Base-by-base conservation (phyloP, 768 basidiomycete genomes). In the Daedaleopsis sinensis region DNA sequence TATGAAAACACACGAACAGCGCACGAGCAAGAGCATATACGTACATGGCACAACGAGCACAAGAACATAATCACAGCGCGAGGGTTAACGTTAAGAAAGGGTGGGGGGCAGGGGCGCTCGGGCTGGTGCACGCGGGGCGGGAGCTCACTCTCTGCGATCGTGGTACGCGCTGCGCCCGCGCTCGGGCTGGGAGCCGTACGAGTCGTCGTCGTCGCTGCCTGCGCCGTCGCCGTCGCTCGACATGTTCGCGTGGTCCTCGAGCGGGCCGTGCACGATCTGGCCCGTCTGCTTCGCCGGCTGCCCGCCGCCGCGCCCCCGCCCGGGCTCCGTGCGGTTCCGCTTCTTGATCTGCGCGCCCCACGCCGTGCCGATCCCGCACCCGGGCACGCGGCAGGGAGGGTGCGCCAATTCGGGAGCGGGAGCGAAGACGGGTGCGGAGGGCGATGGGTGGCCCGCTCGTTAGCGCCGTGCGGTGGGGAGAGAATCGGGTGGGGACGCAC, bases 401-500 rank as follows among this genome's bases (percentile, higher is more conserved):
- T 19, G 52, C 36, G 23, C 18, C 37, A n/a, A 32, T 27, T 46
- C 19, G 16, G 36, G 39, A 32, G 36, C 19, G 32, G 43, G 52
- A n/a, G 37, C 55, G 32, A 57, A 35, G 16, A 38, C 27, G 27
- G 35, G 54, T 35, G 16, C 51, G 13, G 51, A 52, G 16, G 53
- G 23, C 12, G 36, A 36, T 15, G 49, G 24, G 50, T 7, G 7
- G 27, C 7, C 27, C 27, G 27, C 27, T 32, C 18, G 52, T 52
- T 52, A 54, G 56, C 23, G 58, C 21, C 48, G 32, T 18, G 32
- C 27, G 38, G 47, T 16, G n/a, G 49, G 47, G 42, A 55, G 56
- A 44, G 52, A 27, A 15, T 21, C 7, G 13, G 21, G 47, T 27
- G 19, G n/a, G n/a, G 36, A 57, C 87, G 71, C 73, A 92, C 90